Base-by-base conservation (phyloP, 305 asterid species). In the Fraxinus angustifolia region DNA sequence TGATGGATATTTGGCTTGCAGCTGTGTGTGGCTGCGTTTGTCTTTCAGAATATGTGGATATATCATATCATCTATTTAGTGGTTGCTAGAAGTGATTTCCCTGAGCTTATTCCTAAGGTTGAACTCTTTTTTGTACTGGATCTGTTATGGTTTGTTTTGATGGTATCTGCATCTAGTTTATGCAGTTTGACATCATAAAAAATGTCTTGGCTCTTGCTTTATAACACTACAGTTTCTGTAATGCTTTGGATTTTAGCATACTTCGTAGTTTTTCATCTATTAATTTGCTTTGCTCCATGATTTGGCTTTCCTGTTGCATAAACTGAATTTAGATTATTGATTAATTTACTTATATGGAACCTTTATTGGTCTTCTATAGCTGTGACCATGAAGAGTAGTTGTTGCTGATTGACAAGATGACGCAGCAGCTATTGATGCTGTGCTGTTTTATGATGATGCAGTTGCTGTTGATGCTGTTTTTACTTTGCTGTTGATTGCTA, bases 361-460 rank as follows among this genome's bases (percentile, higher is more conserved):
- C 76, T 90, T 82, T 84, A 82, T 86, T 90, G 89, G 90, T 89
- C 93, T 93, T 89, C 86, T 88, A 87, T 93, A 90, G 97, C 87
- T 90, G 85, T 86, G 91, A 73, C 81, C 90, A 83, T 84, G 96
- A 87, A 83, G 87, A 83, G 88, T 90, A 82, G 91, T 86, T 82
- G 87, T 85, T 87, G 97, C 95, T 88, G 97, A 88, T 77, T 90
- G 91, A 83, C 83, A 83, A 86, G 92, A 83, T 84, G 96, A 89
- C 83, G 96, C 87, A 86, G 94, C 88, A 83, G 91, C 86, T 84
- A 83, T 76, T 83, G 90, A 80, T 88, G 90, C 89, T 88, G 85
- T 79, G 86, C 88, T 85, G 91, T 56, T 79, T 87, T 88, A 84
- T 83, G 83, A 73, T 79, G 83, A 80, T 80, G 79, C 60, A 26